phyloP scores from a whole-genome alignment of 2,329 filamentous ascomycete species.

The Fonsecaea monophora region DNA sequence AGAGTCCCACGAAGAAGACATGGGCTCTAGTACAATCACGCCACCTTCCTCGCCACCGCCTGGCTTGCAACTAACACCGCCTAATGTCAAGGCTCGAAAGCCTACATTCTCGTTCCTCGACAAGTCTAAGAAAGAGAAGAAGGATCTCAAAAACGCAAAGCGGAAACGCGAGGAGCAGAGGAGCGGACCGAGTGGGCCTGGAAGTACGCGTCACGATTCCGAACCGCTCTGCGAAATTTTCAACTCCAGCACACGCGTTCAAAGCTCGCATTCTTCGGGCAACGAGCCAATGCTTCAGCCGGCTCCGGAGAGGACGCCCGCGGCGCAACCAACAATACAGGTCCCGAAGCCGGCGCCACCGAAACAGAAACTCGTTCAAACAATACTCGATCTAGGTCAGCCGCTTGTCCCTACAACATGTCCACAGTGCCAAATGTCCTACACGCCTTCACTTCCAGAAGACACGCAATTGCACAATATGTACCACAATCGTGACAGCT shows the following conservation, averaged over 20 bases:
- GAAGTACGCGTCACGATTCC: constrained; percentile 29
- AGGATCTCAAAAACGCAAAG: constrained; percentile 42
- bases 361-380: constrained; percentile 58
- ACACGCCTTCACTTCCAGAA: constrained; percentile 66
- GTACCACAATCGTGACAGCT: constrained; percentile 67
- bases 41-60: constrained; percentile 61
- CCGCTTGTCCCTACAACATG: constrained; percentile 60
- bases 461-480: constrained; percentile 69
- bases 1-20: constrained; percentile 48
- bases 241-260: constrained; percentile 36
- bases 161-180: constrained; percentile 48
- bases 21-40: constrained; percentile 50
- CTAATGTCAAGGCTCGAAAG: constrained; percentile 53
- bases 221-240: constrained; percentile 41
- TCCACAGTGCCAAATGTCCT: constrained; percentile 69
- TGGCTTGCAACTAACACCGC: constrained; percentile 49
- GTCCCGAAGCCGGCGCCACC: constrained; percentile 25
- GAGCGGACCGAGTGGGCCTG: constrained; percentile 41
- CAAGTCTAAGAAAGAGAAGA: constrained; percentile 38
- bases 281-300: constrained; percentile 18
- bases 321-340: constrained; percentile 23
- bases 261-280: constrained; percentile 18
- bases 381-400: constrained; percentile 65
- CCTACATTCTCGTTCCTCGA: constrained; percentile 58
- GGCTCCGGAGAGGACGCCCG: constrained; percentile 19